Conservation (phyloP, 129 eudicot species). For the Rutidosis leptorrhynchoides region DNA sequence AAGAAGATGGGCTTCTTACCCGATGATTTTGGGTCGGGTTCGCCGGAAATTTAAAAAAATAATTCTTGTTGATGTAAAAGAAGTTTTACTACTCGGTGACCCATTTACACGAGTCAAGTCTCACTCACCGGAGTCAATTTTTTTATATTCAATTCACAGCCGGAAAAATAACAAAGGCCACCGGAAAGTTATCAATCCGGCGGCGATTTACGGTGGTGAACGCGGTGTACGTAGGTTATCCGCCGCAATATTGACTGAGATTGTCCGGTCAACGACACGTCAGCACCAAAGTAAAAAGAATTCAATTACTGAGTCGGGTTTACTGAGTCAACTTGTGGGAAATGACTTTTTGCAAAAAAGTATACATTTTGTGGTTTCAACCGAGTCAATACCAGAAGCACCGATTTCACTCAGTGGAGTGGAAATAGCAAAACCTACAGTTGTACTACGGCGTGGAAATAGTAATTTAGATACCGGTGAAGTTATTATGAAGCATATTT, state of each 20-base stretch:
- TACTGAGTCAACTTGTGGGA: constrained; percentile 65
- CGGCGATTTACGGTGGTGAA: constrained; percentile 57
- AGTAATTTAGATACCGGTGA: constrained; percentile 52
- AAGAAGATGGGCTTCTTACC: constrained; percentile 83
- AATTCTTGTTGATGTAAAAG: constrained; percentile 57
- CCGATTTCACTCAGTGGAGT: constrained; percentile 55
- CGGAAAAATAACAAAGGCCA: constrained; percentile 41
- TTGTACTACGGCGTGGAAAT: constrained; percentile 61
- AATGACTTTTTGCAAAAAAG: constrained; percentile 51
- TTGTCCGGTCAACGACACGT: constrained; percentile 46
- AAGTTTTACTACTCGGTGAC: constrained; percentile 61
- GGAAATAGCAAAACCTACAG: constrained; percentile 33
- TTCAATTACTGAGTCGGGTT: constrained; percentile 55
- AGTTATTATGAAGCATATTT: constrained; percentile 51
- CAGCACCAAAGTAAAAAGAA: constrained; percentile 60
- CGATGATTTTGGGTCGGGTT: constrained; percentile 79
- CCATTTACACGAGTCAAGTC: constrained; percentile 63
- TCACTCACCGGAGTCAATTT: constrained; percentile 61
- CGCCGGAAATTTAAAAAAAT: constrained; percentile 57
- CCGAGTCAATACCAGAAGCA: constrained; percentile 54
- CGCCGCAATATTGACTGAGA: constrained; percentile 63
- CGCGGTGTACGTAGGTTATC: constrained; percentile 73
- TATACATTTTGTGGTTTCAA: constrained; percentile 39
- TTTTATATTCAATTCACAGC: constrained; percentile 34
- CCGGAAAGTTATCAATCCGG: constrained; percentile 38